These are phyloP conservation scores for Diutina pseudorugosa DNA, from an alignment of 1,139 yeast species.

Conservation along the genomic window DNA sequence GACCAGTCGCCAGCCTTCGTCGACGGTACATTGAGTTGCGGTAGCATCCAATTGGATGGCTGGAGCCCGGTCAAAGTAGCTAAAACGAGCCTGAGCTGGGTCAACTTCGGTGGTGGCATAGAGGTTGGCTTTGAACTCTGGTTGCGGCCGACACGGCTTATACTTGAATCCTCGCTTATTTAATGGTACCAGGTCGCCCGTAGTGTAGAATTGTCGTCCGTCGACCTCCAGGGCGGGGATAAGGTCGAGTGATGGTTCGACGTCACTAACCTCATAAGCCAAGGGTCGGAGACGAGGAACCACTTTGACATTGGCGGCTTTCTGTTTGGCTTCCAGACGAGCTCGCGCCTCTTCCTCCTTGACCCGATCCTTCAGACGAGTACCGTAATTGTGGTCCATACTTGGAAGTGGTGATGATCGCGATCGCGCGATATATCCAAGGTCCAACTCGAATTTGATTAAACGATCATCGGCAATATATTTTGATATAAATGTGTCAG, in stretches of 20 bases:
- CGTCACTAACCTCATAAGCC: slow-evolving; percentile 16
- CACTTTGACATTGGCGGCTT: slow-evolving; percentile 20
- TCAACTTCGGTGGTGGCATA: slow-evolving; percentile 69
- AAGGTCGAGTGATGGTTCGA: slow-evolving; percentile 5
- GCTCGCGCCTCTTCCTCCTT: neutral
- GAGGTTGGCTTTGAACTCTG: slow-evolving; percentile 42
- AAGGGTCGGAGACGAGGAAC: slow-evolving; percentile 34
- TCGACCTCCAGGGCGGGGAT: slow-evolving; percentile 8
- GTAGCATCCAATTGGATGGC: slow-evolving; percentile 39
- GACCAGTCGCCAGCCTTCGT: slow-evolving; percentile 72
- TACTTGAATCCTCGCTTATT: slow-evolving; percentile 78
- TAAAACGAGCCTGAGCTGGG: slow-evolving; percentile 52
- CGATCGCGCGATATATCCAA: too few relatives aligned
- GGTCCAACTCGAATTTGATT: too few relatives aligned
- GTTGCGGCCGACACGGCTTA: slow-evolving; percentile 66
- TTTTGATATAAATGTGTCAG: too few relatives aligned
- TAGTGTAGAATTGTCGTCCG: slow-evolving; percentile 25
- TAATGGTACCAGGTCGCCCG: slow-evolving; percentile 62
- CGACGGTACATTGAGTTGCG: slow-evolving; percentile 35
- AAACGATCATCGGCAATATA: too few relatives aligned
- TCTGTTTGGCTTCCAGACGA: slow-evolving; percentile 11
- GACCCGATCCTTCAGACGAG: slow-evolving; percentile 1
- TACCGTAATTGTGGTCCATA: neutral
- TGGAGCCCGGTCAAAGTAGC: slow-evolving; percentile 61
- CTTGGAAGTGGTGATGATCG: too few relatives aligned